phyloP scores from a whole-genome alignment of 1,139 yeast species.

The Suhomyces wounanorum region DNA sequence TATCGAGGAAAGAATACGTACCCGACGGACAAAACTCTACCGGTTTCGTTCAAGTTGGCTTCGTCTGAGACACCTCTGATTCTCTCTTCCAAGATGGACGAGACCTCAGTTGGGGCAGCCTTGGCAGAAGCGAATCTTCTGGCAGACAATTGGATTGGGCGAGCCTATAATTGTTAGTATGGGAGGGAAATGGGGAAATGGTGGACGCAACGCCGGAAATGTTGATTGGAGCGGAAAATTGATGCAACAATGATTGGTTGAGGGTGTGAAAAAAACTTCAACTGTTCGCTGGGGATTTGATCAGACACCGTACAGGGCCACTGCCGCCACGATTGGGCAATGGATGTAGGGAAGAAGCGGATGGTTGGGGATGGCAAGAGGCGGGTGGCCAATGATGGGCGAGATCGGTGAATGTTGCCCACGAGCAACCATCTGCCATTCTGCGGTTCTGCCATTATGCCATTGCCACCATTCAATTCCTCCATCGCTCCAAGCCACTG shows the following conservation, averaged over 20 bases:
- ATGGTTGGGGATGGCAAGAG: background rate
- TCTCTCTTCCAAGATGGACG: conserved; percentile 98
- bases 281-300: background rate
- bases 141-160: conserved; percentile 68
- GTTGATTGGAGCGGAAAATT: too few relatives aligned
- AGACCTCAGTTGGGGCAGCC: conserved; percentile 99
- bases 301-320: background rate
- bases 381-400: background rate
- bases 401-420: background rate
- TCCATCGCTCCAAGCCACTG: background rate
- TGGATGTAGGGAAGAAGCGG: background rate
- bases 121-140: conserved; percentile 90
- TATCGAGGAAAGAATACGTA: conserved; percentile 7
- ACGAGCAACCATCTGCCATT: background rate
- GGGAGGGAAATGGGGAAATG: background rate
- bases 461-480: background rate
- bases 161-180: conserved; percentile 48
- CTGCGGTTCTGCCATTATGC: background rate
- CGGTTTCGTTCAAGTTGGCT: conserved; percentile 98
- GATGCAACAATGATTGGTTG: too few relatives aligned
- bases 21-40: conserved; percentile 96
- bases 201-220: background rate
- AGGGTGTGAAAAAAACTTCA: background rate
- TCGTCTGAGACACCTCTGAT: conserved; percentile 99
- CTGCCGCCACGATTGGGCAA: background rate